Evolutionary conservation across 148 eudicot species (phyloP).

Genomic region (Diospyros lotus): DNA sequence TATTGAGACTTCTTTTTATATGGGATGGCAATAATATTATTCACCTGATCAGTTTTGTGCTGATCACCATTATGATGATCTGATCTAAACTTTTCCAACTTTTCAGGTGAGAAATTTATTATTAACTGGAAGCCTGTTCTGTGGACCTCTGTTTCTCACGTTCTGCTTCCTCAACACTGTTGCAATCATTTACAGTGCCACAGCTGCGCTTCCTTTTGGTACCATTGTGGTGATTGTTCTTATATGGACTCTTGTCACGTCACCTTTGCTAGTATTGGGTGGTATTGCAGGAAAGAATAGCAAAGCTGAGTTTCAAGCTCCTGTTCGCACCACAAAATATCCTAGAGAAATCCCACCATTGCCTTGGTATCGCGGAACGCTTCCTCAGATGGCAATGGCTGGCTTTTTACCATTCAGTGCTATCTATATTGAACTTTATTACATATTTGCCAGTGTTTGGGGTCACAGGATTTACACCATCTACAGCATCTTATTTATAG

Average conservation of each 20-base stretch:
- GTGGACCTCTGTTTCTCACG: conserved; percentile 24
- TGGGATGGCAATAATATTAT: too few species aligned
- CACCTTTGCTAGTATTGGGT: conserved; percentile 31
- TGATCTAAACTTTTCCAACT: background rate
- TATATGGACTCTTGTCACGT: conserved; percentile 30
- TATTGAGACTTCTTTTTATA: too few species aligned
- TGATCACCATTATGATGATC: too few species aligned
- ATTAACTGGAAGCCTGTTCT: conserved; percentile 34
- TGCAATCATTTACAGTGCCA: conserved; percentile 30
- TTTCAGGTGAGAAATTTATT: conserved; percentile 33
- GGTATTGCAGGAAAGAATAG: conserved; percentile 38
- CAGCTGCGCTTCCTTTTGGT: conserved; percentile 35
- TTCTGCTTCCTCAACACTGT: conserved; percentile 31
- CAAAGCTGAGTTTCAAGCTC: conserved; percentile 38
- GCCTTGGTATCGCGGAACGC: conserved; percentile 32
- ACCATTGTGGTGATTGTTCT: conserved; percentile 32
- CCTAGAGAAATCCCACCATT: conserved; percentile 29
- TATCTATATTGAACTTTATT: conserved; percentile 30
- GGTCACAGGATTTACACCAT: conserved; percentile 30
- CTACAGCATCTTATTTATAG: conserved; percentile 29
- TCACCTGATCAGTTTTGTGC: too few species aligned
- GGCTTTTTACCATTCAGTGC: conserved; percentile 29
- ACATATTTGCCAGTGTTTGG: conserved; percentile 37
- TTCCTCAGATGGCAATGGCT: conserved; percentile 33
- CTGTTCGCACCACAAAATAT: conserved; percentile 32